A percentile compares a stretch with the other conserved stretches of the same genome.
These are phyloP conservation scores for Eimeria praecox DNA, from an alignment of 169 alveolate species.

Conservation along the genomic window DNA sequence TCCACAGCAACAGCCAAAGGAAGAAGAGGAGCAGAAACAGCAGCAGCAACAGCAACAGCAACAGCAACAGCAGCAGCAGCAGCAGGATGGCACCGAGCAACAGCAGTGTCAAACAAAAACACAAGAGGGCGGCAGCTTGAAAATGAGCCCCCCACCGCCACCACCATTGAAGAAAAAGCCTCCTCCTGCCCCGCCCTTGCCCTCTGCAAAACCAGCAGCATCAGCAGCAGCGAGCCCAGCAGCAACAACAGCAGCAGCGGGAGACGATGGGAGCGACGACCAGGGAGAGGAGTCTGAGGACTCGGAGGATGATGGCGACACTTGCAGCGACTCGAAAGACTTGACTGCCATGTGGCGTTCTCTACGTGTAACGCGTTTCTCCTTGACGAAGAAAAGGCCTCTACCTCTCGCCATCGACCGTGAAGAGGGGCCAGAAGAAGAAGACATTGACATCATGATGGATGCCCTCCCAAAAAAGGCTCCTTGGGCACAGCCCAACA, in stretches of 20 bases:
- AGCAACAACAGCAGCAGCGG: neutral
- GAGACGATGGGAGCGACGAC: neutral
- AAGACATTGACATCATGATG: slow-evolving; percentile 33
- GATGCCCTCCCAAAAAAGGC: slow-evolving; percentile 23
- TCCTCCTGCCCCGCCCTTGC: slow-evolving; percentile 41
- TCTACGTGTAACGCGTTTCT: slow-evolving; percentile 23
- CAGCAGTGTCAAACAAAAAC: neutral
- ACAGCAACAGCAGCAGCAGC: neutral
- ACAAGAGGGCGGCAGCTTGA: neutral
- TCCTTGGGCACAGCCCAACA: slow-evolving; percentile 58
- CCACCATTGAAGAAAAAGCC: neutral
- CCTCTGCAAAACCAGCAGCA: neutral
- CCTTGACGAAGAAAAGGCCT: neutral
- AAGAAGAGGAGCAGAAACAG: neutral
- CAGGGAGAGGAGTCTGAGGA: neutral
- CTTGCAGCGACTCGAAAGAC: slow-evolving; percentile 29
- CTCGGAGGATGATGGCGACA: slow-evolving; percentile 38
- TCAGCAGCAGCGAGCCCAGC: neutral
- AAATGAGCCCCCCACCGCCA: neutral
- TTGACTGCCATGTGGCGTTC: slow-evolving; percentile 42
- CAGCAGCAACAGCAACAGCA: slow-evolving; percentile 1
- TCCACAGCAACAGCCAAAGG: slow-evolving; percentile 25
- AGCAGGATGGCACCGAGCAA: neutral
- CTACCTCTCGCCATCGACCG: neutral
- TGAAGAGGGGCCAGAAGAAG: neutral